Evolutionary conservation across 2,329 filamentous ascomycete genomes (phyloP).

Genomic region (Pseudogymnoascus sp.): DNA sequence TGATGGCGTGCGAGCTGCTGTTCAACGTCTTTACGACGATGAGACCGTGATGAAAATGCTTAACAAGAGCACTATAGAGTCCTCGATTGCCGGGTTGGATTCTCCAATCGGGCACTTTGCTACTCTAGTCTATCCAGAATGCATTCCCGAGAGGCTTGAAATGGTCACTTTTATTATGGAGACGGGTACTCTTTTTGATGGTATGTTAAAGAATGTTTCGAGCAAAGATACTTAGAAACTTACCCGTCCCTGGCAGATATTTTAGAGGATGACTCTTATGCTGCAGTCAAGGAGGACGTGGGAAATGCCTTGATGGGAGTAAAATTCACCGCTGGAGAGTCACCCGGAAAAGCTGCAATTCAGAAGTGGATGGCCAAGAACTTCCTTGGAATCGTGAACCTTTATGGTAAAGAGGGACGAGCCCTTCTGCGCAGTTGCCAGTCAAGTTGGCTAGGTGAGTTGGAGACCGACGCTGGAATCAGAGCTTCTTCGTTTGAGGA

Average conservation of each 20-base stretch:
- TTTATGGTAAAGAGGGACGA: not conserved
- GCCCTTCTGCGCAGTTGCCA: not conserved
- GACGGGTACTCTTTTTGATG: not conserved
- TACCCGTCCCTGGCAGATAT: not conserved
- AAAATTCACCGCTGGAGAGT: not conserved
- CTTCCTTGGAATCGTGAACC: not conserved
- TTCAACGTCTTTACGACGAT: not conserved
- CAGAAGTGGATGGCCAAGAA: not conserved
- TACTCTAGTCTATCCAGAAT: not conserved
- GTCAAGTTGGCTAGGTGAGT: too few relatives aligned
- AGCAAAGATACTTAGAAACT: not conserved
- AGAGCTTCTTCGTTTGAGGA: not conserved
- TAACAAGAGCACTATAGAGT: not conserved
- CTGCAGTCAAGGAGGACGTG: not conserved
- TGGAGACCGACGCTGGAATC: not conserved
- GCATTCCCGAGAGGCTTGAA: not conserved
- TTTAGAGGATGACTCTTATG: not conserved
- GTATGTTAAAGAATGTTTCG: not conserved
- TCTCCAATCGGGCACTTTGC: not conserved
- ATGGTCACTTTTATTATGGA: not conserved
- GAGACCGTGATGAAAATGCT: not conserved
- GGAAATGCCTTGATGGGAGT: not conserved
- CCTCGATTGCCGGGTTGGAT: not conserved
- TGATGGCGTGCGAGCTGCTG: not conserved
- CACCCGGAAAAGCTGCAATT: not conserved